phyloP scores from a whole-genome alignment of 495 filamentous ascomycete species.

The Extremus antarcticus region DNA sequence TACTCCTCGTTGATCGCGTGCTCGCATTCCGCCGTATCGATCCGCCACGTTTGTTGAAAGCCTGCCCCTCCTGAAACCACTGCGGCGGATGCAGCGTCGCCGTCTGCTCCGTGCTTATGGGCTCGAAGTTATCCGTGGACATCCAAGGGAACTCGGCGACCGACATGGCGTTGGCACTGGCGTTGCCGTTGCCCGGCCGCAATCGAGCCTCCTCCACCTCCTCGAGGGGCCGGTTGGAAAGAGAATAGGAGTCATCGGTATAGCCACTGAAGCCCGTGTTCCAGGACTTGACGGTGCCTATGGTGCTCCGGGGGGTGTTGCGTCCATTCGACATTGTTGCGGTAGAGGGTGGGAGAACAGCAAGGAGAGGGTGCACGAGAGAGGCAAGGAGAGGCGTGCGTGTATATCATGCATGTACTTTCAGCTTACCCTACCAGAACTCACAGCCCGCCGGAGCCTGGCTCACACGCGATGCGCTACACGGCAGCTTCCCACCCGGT shows the following conservation, averaged over 20 bases:
- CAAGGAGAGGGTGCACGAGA: not conserved
- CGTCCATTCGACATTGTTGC: not conserved
- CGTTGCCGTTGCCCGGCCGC: slow-evolving; percentile 4
- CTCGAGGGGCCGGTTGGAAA: slow-evolving; percentile 13
- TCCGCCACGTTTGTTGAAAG: slow-evolving; percentile 10
- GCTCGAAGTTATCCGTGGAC: slow-evolving; percentile 11
- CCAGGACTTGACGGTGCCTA: slow-evolving; percentile 19
- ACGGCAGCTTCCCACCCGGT: not conserved
- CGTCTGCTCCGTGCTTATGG: slow-evolving; percentile 10
- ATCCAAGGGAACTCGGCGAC: slow-evolving; percentile 20
- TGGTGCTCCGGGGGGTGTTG: slow-evolving; percentile 16
- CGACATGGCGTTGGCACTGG: slow-evolving; percentile 1
- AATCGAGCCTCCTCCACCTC: slow-evolving; percentile 17
- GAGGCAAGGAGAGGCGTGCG: not conserved
- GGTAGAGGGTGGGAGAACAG: not conserved
- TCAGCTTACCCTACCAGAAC: no score
- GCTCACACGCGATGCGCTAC: not conserved
- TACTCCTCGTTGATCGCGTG: slow-evolving; percentile 14
- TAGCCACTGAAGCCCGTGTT: slow-evolving; percentile 13
- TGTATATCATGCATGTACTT: not conserved
- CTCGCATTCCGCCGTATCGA: not conserved
- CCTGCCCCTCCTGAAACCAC: slow-evolving; percentile 18
- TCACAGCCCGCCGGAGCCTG: no score
- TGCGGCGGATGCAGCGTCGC: slow-evolving; percentile 5
- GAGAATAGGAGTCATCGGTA: slow-evolving; percentile 10